Percentiles rank a stretch among this genome's conserved stretches.
These are phyloP conservation scores for button mushroom (Agaricus bisporus) DNA, from an alignment of 768 basidiomycete genomes.

Conservation along the genomic window DNA sequence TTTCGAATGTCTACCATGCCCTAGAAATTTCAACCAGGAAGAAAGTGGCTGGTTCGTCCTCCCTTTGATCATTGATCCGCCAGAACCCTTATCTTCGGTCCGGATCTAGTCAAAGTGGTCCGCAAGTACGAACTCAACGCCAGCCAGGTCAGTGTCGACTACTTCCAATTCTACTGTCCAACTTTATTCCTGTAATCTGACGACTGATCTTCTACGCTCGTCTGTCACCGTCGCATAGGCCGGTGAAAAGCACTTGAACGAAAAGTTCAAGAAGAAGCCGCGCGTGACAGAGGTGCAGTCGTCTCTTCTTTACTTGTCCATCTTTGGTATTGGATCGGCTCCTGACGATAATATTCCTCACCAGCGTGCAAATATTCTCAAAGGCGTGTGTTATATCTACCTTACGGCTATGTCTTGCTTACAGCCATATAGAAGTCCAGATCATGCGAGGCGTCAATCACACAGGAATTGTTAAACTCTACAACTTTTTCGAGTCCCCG, in stretches of 20 bases:
- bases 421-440: slow-evolving; percentile 73
- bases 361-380: slow-evolving; percentile 96
- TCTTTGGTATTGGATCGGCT: slow-evolving; percentile 11
- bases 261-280: slow-evolving; percentile 94
- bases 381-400: slow-evolving; percentile 42
- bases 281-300: slow-evolving; percentile 92
- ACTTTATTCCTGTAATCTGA: slow-evolving; percentile 17
- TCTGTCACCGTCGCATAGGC: slow-evolving; percentile 45
- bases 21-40: slow-evolving; percentile 66
- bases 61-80: slow-evolving; percentile 10
- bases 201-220: slow-evolving; percentile 22
- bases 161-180: slow-evolving; percentile 17
- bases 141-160: slow-evolving; percentile 69
- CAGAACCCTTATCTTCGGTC: slow-evolving; percentile 12
- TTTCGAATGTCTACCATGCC: slow-evolving; percentile 98
- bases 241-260: slow-evolving; percentile 89
- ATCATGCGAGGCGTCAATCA: slow-evolving; percentile 97
- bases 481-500: slow-evolving; percentile 85
- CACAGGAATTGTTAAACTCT: slow-evolving; percentile 87
- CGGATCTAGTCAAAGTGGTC: slow-evolving; percentile 76
- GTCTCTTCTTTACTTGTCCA: slow-evolving; percentile 14
- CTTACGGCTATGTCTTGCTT: not conserved
- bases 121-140: slow-evolving; percentile 90
- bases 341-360: slow-evolving; percentile 25
- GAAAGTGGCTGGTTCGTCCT: slow-evolving; percentile 72